A percentile compares a stretch with the other conserved stretches of the same genome.
These are phyloP conservation scores for Citrus inodora DNA, from an alignment of 345 rosid species.

Conservation along the genomic window DNA sequence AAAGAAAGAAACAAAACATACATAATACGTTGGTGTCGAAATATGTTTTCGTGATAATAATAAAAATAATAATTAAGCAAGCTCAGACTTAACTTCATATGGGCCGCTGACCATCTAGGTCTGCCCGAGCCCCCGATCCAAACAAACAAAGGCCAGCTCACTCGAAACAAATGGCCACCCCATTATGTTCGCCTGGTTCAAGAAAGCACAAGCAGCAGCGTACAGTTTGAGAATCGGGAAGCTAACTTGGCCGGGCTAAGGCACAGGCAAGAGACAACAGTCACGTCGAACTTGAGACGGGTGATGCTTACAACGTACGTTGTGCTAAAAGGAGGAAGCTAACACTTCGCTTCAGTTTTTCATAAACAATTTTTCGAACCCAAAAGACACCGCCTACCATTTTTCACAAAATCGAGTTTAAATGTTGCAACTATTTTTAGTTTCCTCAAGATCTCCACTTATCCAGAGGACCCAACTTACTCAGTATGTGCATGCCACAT, in stretches of 20 bases:
- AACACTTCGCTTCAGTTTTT: no score
- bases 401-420: background rate
- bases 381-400: background rate
- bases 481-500: background rate
- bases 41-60: background rate
- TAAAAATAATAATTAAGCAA: background rate
- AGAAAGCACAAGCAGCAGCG: background rate
- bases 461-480: background rate
- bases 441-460: background rate
- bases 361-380: background rate
- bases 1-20: background rate
- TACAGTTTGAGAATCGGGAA: background rate
- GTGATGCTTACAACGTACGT: no score
- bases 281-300: no score
- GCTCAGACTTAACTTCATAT: background rate
- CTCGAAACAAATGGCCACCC: no score
- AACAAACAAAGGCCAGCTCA: background rate
- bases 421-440: background rate
- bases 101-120: no score
- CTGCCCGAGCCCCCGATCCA: no score
- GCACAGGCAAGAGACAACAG: no score
- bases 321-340: no score
- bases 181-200: background rate
- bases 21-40: background rate
- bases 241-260: no score